phyloP scores from a whole-genome alignment of 495 filamentous ascomycete genomes.

The Hyaloscypha hepaticicola region DNA sequence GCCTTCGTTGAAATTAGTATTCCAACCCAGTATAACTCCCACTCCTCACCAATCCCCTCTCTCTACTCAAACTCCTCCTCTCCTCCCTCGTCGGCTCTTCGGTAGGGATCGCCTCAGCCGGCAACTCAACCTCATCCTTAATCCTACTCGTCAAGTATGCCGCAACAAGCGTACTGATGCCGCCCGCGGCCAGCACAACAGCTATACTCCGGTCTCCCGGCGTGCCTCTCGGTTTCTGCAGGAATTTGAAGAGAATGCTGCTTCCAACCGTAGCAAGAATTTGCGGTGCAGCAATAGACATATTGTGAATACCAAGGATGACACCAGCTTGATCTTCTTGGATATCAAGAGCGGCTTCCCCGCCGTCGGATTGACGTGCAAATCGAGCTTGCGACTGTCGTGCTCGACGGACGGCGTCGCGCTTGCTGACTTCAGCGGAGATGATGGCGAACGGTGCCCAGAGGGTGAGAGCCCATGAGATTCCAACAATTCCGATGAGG shows the following conservation, averaged over 20 bases:
- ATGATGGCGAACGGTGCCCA: slow-evolving; percentile 96
- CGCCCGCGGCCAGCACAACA: slow-evolving; percentile 80
- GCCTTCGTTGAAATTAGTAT: slow-evolving; percentile 10
- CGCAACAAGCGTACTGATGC: slow-evolving; percentile 71
- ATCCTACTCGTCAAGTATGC: slow-evolving; percentile 55
- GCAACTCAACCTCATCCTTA: slow-evolving; percentile 29
- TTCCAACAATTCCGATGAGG: slow-evolving; percentile 74
- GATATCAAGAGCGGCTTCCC: slow-evolving; percentile 40
- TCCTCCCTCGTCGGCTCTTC: slow-evolving; percentile 13
- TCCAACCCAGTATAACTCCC: slow-evolving; percentile 20
- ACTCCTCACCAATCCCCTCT: slow-evolving; percentile 27
- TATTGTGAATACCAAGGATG: slow-evolving; percentile 88
- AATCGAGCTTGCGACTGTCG: slow-evolving; percentile 19
- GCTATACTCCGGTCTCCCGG: slow-evolving; percentile 84
- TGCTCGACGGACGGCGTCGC: slow-evolving; percentile 66
- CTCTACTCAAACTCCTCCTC: slow-evolving; percentile 6
- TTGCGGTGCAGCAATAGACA: slow-evolving; percentile 84
- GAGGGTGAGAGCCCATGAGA: slow-evolving; percentile 84
- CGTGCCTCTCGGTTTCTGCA: slow-evolving; percentile 79
- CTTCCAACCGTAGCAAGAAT: slow-evolving; percentile 81
- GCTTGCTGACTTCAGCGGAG: slow-evolving; percentile 76
- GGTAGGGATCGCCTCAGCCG: slow-evolving; percentile 3
- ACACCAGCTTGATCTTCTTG: slow-evolving; percentile 76
- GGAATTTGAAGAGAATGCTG: slow-evolving; percentile 72
- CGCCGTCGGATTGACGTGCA: slow-evolving; percentile 11